Conservation (phyloP, 2,329 filamentous ascomycete genomes). For the Dactylonectria estremocensis region DNA sequence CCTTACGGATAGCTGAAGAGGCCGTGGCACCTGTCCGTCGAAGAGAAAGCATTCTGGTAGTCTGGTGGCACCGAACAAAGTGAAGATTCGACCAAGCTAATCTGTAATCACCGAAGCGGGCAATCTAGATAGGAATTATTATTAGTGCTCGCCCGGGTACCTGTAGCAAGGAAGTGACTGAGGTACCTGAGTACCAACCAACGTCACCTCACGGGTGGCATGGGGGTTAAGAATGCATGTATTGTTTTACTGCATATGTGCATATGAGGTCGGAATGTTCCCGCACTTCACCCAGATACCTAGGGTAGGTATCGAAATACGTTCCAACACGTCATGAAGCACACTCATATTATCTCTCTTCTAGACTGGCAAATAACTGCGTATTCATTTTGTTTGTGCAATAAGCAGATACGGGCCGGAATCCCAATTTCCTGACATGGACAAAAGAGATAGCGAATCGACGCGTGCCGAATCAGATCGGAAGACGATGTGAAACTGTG, state of each 20-base stretch:
- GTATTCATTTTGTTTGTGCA: not conserved
- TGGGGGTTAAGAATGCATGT: not conserved
- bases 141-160: too few species aligned
- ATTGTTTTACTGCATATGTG: constrained; percentile 33
- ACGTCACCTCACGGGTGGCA: too few species aligned
- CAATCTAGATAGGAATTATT: not conserved
- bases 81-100: constrained; percentile 28
- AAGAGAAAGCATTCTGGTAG: constrained; percentile 40
- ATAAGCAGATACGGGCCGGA: constrained; percentile 5
- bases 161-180: too few species aligned
- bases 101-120: constrained; percentile 22
- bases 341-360: too few species aligned
- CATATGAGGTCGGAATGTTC: not conserved
- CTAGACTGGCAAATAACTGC: too few species aligned
- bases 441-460: constrained; percentile 16
- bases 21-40: constrained; percentile 28
- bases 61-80: constrained; percentile 18
- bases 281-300: not conserved
- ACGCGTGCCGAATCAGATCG: constrained; percentile 18
- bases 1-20: constrained; percentile 15
- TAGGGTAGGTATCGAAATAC: not conserved
- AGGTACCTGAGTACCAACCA: too few species aligned
- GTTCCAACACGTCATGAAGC: not conserved
- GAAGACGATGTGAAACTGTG: not conserved
- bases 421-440: constrained; percentile 7